Percentiles rank a stretch among this genome's conserved stretches.
Evolutionary conservation across 129 eudicot genomes (phyloP).

Genomic region (Flaveria brownii): DNA sequence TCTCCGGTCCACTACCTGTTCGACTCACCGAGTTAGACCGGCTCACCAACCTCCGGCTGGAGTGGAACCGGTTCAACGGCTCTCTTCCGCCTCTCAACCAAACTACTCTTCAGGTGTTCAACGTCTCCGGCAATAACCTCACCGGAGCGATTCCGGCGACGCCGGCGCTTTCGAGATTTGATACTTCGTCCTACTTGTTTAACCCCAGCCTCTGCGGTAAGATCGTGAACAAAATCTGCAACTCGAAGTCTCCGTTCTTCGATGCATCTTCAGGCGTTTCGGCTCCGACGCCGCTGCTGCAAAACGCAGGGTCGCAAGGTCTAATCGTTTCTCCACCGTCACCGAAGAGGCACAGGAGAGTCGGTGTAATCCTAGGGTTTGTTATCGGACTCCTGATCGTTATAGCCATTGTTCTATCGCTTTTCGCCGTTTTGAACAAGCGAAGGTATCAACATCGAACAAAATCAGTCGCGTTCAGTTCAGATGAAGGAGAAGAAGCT

Average conservation of each 20-base stretch:
- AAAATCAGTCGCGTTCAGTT: slow-evolving; percentile 20
- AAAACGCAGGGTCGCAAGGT: slow-evolving; percentile 55
- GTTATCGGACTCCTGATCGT: slow-evolving; percentile 50
- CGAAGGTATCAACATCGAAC: slow-evolving; percentile 32
- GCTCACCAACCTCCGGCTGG: slow-evolving; percentile 55
- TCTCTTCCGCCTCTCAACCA: slow-evolving; percentile 75
- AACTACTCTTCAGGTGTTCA: slow-evolving; percentile 51
- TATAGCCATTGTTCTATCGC: slow-evolving; percentile 45
- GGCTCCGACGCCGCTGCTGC: slow-evolving; percentile 53
- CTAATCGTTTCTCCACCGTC: slow-evolving; percentile 40
- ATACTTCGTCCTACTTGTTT: slow-evolving; percentile 39
- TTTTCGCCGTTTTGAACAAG: slow-evolving; percentile 43
- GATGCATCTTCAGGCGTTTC: slow-evolving; percentile 46
- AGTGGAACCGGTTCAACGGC: slow-evolving; percentile 68
- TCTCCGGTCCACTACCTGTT: slow-evolving; percentile 59
- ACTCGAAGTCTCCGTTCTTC: slow-evolving; percentile 47
- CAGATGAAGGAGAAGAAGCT: slow-evolving; percentile 30
- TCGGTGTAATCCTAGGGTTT: slow-evolving; percentile 56
- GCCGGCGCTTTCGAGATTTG: slow-evolving; percentile 49
- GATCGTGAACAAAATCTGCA: slow-evolving; percentile 57
- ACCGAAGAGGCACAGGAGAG: slow-evolving; percentile 39
- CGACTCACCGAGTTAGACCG: slow-evolving; percentile 51
- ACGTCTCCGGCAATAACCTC: slow-evolving; percentile 68
- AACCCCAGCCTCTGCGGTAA: slow-evolving; percentile 83
- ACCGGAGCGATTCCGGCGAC: slow-evolving; percentile 71